Percentiles rank a stretch among this genome's conserved stretches.
Conservation (phyloP, 192 early-diverging fungal genomes). For the Linnemannia hyalina region DNA sequence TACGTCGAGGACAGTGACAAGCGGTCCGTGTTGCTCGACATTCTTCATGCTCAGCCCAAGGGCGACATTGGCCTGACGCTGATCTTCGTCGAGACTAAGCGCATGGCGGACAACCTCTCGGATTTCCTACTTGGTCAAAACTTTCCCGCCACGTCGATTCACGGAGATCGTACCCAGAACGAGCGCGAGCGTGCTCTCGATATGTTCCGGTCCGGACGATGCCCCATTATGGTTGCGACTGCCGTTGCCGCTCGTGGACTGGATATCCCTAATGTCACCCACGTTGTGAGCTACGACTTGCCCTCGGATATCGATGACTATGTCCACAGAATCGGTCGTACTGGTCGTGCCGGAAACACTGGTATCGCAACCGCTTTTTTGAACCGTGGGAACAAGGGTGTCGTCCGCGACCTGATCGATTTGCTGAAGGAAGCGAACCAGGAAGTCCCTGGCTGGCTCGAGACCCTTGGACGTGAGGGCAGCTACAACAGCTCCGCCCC, state of each 20-base stretch:
- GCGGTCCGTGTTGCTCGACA: slow-evolving; percentile 88
- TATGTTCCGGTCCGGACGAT: slow-evolving; percentile 85
- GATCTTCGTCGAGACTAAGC: slow-evolving; percentile 98
- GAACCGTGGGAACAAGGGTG: slow-evolving; percentile 85
- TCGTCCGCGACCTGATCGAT: slow-evolving; percentile 89
- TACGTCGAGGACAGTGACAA: slow-evolving; percentile 97
- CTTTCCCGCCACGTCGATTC: slow-evolving; percentile 94
- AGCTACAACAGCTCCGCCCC: slow-evolving; percentile 53
- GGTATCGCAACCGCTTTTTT: slow-evolving; percentile 95
- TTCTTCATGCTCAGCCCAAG: slow-evolving; percentile 69
- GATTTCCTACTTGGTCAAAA: slow-evolving; percentile 79
- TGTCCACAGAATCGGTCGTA: slow-evolving; percentile 98
- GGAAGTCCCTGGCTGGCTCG: slow-evolving; percentile 88
- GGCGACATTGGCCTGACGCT: slow-evolving; percentile 79
- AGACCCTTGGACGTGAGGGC: slow-evolving; percentile 75
- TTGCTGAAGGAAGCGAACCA: slow-evolving; percentile 94
- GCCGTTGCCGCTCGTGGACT: slow-evolving; percentile 97
- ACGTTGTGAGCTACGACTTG: slow-evolving; percentile 95
- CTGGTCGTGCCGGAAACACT: slow-evolving; percentile 94
- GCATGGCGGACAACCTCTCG: slow-evolving; percentile 89
- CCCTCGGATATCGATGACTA: slow-evolving; percentile 97
- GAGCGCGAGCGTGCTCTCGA: slow-evolving; percentile 94
- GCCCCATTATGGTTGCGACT: slow-evolving; percentile 93
- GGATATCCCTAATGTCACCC: slow-evolving; percentile 85
- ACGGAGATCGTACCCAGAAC: slow-evolving; percentile 95